Percentiles rank a stretch among this genome's conserved stretches.
phyloP scores from a whole-genome alignment of 345 rosid genomes.

The Rhizophora apiculata region DNA sequence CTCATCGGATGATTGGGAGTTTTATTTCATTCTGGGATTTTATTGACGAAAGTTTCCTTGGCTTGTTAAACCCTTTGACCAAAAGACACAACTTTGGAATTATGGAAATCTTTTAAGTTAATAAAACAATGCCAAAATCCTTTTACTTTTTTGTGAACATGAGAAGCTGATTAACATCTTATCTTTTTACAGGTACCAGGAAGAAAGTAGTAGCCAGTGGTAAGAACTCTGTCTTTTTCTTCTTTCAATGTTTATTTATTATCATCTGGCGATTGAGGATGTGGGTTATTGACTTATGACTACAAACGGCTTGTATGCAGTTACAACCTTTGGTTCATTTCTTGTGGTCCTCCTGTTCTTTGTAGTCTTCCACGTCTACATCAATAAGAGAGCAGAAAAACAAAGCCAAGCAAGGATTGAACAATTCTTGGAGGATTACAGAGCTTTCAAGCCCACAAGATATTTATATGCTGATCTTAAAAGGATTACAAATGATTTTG shows the following conservation, averaged over 20 bases:
- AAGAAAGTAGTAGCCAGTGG: conserved; percentile 9
- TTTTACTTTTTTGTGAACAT: not conserved
- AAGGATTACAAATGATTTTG: conserved; percentile 23
- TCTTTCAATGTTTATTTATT: not conserved
- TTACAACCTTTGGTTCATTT: not conserved
- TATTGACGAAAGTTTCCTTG: no score
- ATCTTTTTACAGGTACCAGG: not conserved
- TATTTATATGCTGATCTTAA: conserved; percentile 16
- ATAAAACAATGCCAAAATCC: not conserved
- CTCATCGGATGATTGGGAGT: no score
- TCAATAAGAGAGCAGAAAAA: conserved; percentile 9
- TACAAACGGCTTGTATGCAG: conserved; percentile 8
- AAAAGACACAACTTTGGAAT: no score
- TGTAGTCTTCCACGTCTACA: not conserved
- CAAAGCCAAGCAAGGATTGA: conserved; percentile 11
- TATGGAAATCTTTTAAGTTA: not conserved
- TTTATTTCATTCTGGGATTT: no score
- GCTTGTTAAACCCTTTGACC: no score
- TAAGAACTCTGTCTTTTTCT: not conserved
- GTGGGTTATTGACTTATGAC: not conserved
- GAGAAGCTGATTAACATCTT: not conserved
- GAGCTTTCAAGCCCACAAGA: conserved; percentile 24
- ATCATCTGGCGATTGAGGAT: not conserved
- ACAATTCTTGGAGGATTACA: conserved; percentile 26
- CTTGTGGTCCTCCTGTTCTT: not conserved